Conservation (phyloP, 2,329 filamentous ascomycete species). For the Colletotrichum lini region DNA sequence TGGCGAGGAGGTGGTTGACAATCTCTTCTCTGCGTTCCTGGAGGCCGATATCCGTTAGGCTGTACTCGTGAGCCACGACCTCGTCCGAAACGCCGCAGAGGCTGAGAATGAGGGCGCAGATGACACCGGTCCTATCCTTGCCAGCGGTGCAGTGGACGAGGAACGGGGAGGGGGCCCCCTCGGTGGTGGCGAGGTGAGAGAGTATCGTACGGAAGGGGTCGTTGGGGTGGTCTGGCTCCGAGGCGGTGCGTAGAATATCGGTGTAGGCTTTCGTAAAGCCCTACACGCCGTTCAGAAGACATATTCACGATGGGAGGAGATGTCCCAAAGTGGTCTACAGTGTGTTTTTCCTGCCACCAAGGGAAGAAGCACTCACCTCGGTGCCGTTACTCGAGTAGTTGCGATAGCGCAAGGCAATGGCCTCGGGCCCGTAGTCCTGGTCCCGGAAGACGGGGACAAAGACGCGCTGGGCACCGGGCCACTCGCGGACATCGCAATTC, state of each 20-base stretch:
- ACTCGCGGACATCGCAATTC: slow-evolving; percentile 48
- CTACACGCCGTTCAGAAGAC: slow-evolving; percentile 36
- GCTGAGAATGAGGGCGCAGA: slow-evolving; percentile 75
- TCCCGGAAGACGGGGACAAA: slow-evolving; percentile 77
- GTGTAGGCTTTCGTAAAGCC: slow-evolving; percentile 77
- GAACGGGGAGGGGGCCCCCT: slow-evolving; percentile 61
- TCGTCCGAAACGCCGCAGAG: slow-evolving; percentile 74
- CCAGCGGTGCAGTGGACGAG: slow-evolving; percentile 83
- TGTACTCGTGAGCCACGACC: slow-evolving; percentile 77
- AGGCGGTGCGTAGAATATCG: slow-evolving; percentile 70
- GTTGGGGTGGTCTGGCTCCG: slow-evolving; percentile 46
- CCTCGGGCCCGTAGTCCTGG: slow-evolving; percentile 73
- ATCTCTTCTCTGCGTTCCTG: slow-evolving; percentile 66
- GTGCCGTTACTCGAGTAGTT: slow-evolving; percentile 71
- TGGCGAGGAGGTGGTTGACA: slow-evolving; percentile 63
- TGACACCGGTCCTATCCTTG: slow-evolving; percentile 82
- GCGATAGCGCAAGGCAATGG: slow-evolving; percentile 71
- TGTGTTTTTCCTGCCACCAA: not conserved
- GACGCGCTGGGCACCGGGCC: slow-evolving; percentile 61
- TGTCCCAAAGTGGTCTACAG: not conserved
- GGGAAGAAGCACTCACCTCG: slow-evolving; percentile 44
- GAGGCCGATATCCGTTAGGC: slow-evolving; percentile 75
- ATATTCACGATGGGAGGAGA: not conserved
- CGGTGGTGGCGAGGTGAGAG: slow-evolving; percentile 63
- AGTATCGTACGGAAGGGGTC: slow-evolving; percentile 67